phyloP scores from a whole-genome alignment of 345 rosid genomes.

The Pistacia atlantica region DNA sequence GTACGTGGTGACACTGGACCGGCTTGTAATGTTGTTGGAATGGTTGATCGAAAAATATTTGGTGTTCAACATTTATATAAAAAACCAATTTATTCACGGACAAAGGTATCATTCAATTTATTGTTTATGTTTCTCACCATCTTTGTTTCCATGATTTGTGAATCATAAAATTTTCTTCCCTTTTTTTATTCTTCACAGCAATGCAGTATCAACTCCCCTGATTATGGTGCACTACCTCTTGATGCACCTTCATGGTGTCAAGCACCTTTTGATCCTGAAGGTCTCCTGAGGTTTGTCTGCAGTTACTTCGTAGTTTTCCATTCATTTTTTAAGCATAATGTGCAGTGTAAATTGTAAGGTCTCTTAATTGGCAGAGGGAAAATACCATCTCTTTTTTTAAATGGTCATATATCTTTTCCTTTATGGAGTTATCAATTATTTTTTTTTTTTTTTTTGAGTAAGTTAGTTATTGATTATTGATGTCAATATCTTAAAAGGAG shows the following conservation, averaged over 20 bases:
- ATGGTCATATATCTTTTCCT: not conserved
- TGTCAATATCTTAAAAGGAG: not conserved
- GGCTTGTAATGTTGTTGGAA: conserved; percentile 82
- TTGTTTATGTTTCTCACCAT: conserved; percentile 11
- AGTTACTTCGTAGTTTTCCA: conserved; percentile 13
- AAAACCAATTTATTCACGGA: conserved; percentile 68
- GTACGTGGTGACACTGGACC: conserved; percentile 80
- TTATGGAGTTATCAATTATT: not conserved
- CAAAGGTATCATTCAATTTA: conserved; percentile 40
- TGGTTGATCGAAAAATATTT: conserved; percentile 71
- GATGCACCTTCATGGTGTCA: conserved; percentile 94
- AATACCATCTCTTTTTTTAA: not conserved
- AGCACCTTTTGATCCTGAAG: conserved; percentile 97
- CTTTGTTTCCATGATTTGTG: not conserved
- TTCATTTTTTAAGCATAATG: not conserved
- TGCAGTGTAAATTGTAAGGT: not conserved
- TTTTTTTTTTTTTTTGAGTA: too few relatives aligned
- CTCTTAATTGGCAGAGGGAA: not conserved
- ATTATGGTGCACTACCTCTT: conserved; percentile 66
- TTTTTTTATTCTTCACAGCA: conserved; percentile 38
- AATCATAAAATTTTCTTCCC: conserved; percentile 6
- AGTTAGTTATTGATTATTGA: not conserved
- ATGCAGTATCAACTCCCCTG: conserved; percentile 82
- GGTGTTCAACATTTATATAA: conserved; percentile 72
- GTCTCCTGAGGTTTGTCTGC: conserved; percentile 65